phyloP scores from a whole-genome alignment of 371 early-diverging fungal genomes.

The Mortierella sp. region DNA sequence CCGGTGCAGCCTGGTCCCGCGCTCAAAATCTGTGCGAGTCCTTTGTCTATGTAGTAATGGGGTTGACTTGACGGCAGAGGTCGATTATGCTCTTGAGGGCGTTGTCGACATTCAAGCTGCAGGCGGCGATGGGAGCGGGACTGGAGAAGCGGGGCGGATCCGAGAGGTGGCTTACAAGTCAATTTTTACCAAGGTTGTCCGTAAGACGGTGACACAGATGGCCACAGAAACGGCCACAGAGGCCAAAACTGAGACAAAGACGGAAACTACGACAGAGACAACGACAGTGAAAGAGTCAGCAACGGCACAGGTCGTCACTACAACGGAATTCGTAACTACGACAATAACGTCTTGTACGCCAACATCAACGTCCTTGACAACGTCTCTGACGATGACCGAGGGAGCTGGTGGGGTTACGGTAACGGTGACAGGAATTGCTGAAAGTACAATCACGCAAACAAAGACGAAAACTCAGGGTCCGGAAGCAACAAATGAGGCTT shows the following conservation, averaged over 20 bases:
- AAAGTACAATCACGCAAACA: too few relatives aligned
- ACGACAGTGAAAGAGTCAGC: too few relatives aligned
- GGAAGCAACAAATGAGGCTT: not conserved
- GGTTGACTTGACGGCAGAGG: constrained; percentile 59
- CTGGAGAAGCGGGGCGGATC: constrained; percentile 25
- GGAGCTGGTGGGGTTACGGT: not conserved
- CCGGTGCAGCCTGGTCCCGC: constrained; percentile 34
- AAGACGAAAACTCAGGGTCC: not conserved
- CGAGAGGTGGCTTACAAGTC: constrained; percentile 18
- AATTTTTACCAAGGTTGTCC: constrained; percentile 4
- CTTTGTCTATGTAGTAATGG: constrained; percentile 62
- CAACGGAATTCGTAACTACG: too few relatives aligned
- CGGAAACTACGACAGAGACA: constrained; percentile 5
- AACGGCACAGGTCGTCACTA: too few relatives aligned
- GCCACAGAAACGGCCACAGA: too few relatives aligned
- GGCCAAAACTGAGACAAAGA: not conserved
- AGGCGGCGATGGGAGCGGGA: constrained; percentile 17
- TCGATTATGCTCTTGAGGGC: constrained; percentile 50
- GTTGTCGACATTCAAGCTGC: constrained; percentile 34
- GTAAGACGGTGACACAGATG: constrained; percentile 7
- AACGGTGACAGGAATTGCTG: not conserved
- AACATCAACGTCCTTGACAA: too few relatives aligned
- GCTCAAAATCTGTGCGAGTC: constrained; percentile 24
- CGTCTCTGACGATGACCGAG: too few relatives aligned
- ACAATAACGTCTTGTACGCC: too few relatives aligned